These are phyloP conservation scores for Diutina pseudorugosa DNA, from an alignment of 1,139 yeast species.

Conservation along the genomic window DNA sequence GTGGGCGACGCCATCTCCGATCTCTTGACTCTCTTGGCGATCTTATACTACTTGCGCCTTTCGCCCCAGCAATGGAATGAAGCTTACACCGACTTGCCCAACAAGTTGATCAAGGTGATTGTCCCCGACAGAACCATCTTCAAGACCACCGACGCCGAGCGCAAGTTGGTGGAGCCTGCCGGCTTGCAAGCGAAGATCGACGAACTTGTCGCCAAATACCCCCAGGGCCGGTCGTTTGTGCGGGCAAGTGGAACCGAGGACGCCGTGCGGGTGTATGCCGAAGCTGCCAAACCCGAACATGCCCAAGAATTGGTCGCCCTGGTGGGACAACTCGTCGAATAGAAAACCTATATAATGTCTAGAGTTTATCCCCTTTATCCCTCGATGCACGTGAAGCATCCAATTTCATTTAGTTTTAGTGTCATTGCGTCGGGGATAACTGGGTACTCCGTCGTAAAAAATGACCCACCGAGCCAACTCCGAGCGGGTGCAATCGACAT, in stretches of 20 bases:
- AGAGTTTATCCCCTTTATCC: not conserved
- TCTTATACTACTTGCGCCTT: constrained; percentile 42
- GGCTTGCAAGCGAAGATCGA: constrained; percentile 75
- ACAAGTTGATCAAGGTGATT: constrained; percentile 64
- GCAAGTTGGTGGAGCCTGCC: constrained; percentile 61
- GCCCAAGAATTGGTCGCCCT: constrained; percentile 18
- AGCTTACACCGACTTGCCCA: constrained; percentile 77
- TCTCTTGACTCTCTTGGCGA: constrained; percentile 60
- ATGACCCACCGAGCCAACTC: no score
- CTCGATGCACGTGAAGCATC: not conserved
- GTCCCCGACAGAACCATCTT: constrained; percentile 75
- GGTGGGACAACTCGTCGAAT: not conserved
- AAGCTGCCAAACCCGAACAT: constrained; percentile 42
- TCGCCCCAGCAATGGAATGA: constrained; percentile 65
- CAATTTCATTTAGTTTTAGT: not conserved
- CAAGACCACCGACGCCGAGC: constrained; percentile 84
- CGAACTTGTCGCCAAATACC: constrained; percentile 41
- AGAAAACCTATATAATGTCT: not conserved
- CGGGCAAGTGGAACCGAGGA: constrained; percentile 98
- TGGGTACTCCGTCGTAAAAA: no score
- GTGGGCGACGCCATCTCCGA: constrained; percentile 97
- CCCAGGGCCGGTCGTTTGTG: constrained; percentile 75
- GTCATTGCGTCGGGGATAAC: no score
- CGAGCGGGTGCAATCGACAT: no score
- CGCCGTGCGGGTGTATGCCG: constrained; percentile 93